Evolutionary conservation across 1,284 basidiomycete genomes (phyloP), one percentile per base, ranked within the genome.

Genomic region (Coniophora puteana): DNA sequence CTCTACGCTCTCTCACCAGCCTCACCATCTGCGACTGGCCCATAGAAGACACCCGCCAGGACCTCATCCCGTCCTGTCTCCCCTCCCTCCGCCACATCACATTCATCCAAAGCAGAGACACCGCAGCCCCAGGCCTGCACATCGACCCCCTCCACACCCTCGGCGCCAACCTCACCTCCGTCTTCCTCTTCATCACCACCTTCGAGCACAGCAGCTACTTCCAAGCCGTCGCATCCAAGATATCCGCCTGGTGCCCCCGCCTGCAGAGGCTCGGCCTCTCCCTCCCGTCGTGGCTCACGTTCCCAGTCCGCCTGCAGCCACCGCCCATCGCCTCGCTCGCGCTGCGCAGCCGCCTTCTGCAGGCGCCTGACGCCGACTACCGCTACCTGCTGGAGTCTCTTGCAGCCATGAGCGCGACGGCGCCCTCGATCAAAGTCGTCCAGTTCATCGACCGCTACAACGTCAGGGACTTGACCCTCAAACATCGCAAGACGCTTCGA

Each of bases 371-470:
- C 32, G 0, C 3, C 1, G 44, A 47, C 2, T 50, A 52, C 30
- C 13, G 34, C 23, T 6, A 0, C 8, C 34, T 57, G 1, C 55
- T 51, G n/a, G 13, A 14, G 6, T 21, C 47, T 18, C 23, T 62
- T 16, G 41, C 25, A 4, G 21, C 38, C 11, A 32, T 62, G 17
- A 23, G 13, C 11, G 40, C 36, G 8, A 46, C 6, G 4, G 27
- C 43, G 1, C 54, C 54, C 4, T 54, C 58, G 18, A 28, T 62
- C 32, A 47, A 24, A 11, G 50, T 57, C 3, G 45, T 59, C 6
- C 59, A 46, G n/a, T 44, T 59, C 21, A 12, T 53, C 27, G 45
- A 49, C 12, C 42, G 40, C 22, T 18, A 25, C 4, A 57, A 58
- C n/a, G 28, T 59, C 10, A 41, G 37, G 4, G 45, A 46, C 36